Conservation (phyloP, 345 rosid species). For the Pugionium cornutum region DNA sequence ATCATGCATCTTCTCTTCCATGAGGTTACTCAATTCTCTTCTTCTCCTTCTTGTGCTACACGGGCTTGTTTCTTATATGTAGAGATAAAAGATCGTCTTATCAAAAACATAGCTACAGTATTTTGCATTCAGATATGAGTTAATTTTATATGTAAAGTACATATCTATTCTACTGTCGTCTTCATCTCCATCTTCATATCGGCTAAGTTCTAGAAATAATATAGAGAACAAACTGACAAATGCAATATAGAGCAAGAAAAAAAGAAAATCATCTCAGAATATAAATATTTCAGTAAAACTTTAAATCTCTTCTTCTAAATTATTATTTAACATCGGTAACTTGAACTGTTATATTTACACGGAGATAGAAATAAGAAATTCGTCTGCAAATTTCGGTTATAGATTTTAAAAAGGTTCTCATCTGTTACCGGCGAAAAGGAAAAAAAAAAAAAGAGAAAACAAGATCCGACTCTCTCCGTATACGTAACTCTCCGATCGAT, state of each 20-base stretch:
- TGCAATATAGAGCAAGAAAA: background rate
- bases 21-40: constrained; percentile 41
- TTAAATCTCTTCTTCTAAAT: constrained; percentile 5
- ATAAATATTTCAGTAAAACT: background rate
- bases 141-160: background rate
- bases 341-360: constrained; percentile 23
- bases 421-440: background rate
- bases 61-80: constrained; percentile 33
- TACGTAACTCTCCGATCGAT: background rate
- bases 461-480: background rate
- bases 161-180: background rate
- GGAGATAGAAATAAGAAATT: background rate
- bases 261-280: background rate
- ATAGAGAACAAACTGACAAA: background rate
- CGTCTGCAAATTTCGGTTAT: background rate
- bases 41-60: constrained; percentile 42
- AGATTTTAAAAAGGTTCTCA: constrained; percentile 4
- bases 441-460: background rate
- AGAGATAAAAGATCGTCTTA: constrained; percentile 12
- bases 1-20: constrained; percentile 39
- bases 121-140: background rate
- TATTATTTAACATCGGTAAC: background rate
- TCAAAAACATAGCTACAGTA: constrained; percentile 21
- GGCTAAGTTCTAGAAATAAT: constrained; percentile 3
- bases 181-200: background rate